Conservation (phyloP, 257 asterid species). For the Capsicum chinense region DNA sequence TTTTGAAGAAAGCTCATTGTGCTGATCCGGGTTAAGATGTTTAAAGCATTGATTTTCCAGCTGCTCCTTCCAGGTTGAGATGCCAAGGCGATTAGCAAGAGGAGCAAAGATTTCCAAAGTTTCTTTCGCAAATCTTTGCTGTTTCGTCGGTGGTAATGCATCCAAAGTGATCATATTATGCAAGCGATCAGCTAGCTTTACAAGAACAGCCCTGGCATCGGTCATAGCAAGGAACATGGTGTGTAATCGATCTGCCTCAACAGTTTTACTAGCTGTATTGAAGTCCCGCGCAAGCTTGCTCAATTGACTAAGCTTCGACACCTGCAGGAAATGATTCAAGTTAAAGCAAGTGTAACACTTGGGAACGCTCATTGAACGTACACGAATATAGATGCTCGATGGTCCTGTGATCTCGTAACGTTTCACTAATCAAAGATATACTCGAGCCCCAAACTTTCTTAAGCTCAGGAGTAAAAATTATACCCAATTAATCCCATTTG, state of each 20-base stretch:
- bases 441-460: neutral
- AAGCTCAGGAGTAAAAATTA: neutral
- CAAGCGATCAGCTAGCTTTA: constrained; percentile 94
- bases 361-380: neutral
- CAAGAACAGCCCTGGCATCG: constrained; percentile 93
- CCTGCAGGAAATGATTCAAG: constrained; percentile 48
- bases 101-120: constrained; percentile 96
- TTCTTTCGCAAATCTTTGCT: constrained; percentile 93
- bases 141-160: constrained; percentile 71
- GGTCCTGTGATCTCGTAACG: neutral
- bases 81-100: constrained; percentile 89
- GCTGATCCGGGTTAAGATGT: constrained; percentile 72
- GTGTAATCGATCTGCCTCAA: constrained; percentile 91
- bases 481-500: neutral
- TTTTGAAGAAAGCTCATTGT: constrained; percentile 73
- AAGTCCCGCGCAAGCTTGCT: constrained; percentile 98
- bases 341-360: neutral
- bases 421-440: neutral
- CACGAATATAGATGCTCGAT: neutral
- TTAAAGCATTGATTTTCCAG: constrained; percentile 88
- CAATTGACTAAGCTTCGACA: constrained; percentile 89
- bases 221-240: constrained; percentile 99
- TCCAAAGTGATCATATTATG: constrained; percentile 96
- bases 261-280: constrained; percentile 85
- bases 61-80: constrained; percentile 91